Base-by-base conservation (phyloP, 2,329 filamentous ascomycete genomes). In the Myriangium duriaei region DNA sequence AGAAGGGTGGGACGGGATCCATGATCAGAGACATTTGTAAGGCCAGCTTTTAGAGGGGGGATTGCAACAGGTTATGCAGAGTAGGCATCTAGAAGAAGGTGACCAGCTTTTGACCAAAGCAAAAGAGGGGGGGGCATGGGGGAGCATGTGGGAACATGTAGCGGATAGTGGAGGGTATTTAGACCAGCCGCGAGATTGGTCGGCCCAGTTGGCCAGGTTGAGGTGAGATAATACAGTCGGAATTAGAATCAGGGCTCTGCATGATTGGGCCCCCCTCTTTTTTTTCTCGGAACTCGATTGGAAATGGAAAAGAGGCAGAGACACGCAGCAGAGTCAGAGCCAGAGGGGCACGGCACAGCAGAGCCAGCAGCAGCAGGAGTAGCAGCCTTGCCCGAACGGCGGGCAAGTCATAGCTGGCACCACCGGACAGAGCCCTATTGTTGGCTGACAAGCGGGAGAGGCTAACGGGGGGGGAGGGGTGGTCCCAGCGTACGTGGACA, bases 21-120 rank as follows among this genome's bases (percentile, higher is more conserved):
- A 39, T 39, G 36, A 39, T 39, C 32, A 39, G 30, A 39, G 36
- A 39, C 36, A 39, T 39, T 39, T 39, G 36, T 39, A 39, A 39
- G 32, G 36, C 36, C 36, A 39, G 28, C 36, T 39, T 37, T 37
- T 30, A 19, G 36, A 32, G 28, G 28, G 32, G 36, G 21, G 21
- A 26, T 7, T n/a, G n/a, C 21, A n/a, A 39, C 36, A 39, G 36
- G 29, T 39, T 32, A 39, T 39, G 30, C 36, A 39, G 32, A 29
- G 30, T 39, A 30, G 28, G 32, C 36, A 39, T 39, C 30, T 39
- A 18, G 28, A 26, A 26, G 21, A 26, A 30, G 29, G 18, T 33
- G 36, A 39, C 36, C 36, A 39, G 14, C 36, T 39, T 37, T 37
- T 26, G 21, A 7, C 21, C 21, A 26, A 26, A 26, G 21, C 21